phyloP scores from a whole-genome alignment of 148 eudicot species.

The Fagopyrum homotropicum region DNA sequence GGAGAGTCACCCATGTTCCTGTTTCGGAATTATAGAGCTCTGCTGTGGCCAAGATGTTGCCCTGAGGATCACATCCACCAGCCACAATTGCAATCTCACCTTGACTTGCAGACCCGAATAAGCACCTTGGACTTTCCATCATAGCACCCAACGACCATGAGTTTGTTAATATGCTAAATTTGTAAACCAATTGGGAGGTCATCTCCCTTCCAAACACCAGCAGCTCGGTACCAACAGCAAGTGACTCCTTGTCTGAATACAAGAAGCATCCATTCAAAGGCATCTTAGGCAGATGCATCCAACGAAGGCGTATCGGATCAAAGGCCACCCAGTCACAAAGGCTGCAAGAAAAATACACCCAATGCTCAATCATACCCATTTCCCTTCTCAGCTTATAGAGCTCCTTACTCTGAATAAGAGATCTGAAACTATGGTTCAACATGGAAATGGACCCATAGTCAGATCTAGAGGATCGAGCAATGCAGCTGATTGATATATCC shows the following conservation, averaged over 20 bases:
- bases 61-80: conserved; percentile 64
- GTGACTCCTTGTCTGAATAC: conserved; percentile 72
- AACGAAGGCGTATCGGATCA: conserved; percentile 49
- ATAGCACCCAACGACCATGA: conserved; percentile 57
- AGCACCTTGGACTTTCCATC: conserved; percentile 61
- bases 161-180: conserved; percentile 54
- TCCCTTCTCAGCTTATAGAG: conserved; percentile 49
- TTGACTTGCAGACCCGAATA: conserved; percentile 69
- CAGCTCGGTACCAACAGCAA: conserved; percentile 86
- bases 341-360: conserved; percentile 75
- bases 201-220: conserved; percentile 63
- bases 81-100: conserved; percentile 69
- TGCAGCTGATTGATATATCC: conserved; percentile 50
- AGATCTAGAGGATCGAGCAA: conserved; percentile 57
- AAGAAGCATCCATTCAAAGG: conserved; percentile 51
- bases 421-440: conserved; percentile 45
- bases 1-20: conserved; percentile 51
- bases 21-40: conserved; percentile 63
- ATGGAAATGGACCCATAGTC: conserved; percentile 67
- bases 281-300: conserved; percentile 66
- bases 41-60: conserved; percentile 43
- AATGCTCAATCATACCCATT: conserved; percentile 51
- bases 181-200: conserved; percentile 41
- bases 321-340: conserved; percentile 78
- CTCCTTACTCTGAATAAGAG: conserved; percentile 38